Evolutionary conservation across 495 filamentous ascomycete genomes (phyloP).

Genomic region (Symbiotaphrina buchneri): DNA sequence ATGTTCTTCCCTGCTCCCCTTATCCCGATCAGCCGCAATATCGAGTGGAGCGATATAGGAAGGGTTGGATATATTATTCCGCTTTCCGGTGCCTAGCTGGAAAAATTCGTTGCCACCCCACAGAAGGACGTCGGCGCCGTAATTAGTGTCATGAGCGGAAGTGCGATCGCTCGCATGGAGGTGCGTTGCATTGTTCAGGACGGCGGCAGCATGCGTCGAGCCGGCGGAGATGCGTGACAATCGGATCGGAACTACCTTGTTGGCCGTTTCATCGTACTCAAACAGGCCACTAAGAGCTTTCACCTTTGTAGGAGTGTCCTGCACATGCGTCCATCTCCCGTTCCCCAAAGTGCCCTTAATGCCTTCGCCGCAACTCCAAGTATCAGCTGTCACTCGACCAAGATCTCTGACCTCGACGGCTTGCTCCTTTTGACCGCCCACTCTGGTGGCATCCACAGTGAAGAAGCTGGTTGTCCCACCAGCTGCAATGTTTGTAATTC

Average conservation of each 20-base stretch:
- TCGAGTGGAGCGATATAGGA: conserved; percentile 61
- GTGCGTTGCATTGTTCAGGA: conserved; percentile 58
- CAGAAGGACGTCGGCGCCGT: conserved; percentile 67
- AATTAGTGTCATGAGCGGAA: conserved; percentile 43
- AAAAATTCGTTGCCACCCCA: conserved; percentile 91
- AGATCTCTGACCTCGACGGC: conserved; percentile 13
- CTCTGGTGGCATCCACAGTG: conserved; percentile 50
- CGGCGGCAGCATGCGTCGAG: conserved; percentile 52
- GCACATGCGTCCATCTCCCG: conserved; percentile 77
- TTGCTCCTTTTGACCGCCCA: conserved; percentile 23
- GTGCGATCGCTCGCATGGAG: conserved; percentile 24
- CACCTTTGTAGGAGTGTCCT: conserved; percentile 56
- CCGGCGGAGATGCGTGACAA: conserved; percentile 49
- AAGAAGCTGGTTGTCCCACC: conserved; percentile 77
- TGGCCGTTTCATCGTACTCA: conserved; percentile 60
- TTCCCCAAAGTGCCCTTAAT: conserved; percentile 67
- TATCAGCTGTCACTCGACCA: conserved; percentile 41
- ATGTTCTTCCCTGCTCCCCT: conserved; percentile 34
- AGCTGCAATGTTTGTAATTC: conserved; percentile 52
- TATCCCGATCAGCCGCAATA: conserved; percentile 20
- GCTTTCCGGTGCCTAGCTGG: conserved; percentile 77
- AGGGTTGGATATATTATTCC: conserved; percentile 54
- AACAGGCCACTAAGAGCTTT: conserved; percentile 59
- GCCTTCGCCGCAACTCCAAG: conserved; percentile 68
- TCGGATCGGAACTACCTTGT: conserved; percentile 52